Percentiles rank a stretch among this genome's conserved stretches.
Evolutionary conservation across 1,139 yeast genomes (phyloP).

Genomic region (Blastobotrys serpentis): DNA sequence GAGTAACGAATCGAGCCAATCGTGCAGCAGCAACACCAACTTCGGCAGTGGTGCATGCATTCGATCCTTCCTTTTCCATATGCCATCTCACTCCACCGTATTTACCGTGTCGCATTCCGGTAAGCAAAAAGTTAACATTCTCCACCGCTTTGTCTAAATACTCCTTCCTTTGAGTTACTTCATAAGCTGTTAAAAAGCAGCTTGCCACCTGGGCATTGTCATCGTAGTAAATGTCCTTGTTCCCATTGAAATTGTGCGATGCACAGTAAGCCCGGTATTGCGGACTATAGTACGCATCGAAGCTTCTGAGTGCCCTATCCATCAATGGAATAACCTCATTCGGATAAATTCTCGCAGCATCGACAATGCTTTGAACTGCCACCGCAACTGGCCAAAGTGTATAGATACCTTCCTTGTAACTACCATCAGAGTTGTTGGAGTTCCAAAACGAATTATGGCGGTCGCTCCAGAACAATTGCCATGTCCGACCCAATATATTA

Average conservation of each 20-base stretch:
- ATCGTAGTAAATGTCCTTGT: conserved; percentile 67
- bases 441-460: conserved; percentile 25
- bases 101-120: conserved; percentile 57
- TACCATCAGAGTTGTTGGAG: conserved; percentile 42
- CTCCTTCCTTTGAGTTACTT: conserved; percentile 57
- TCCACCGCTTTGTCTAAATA: conserved; percentile 60
- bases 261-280: conserved; percentile 57
- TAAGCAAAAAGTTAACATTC: conserved; percentile 60
- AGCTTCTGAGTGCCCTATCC: conserved; percentile 52
- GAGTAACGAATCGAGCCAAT: conserved; percentile 52
- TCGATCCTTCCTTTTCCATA: conserved; percentile 55
- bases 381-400: conserved; percentile 71
- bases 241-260: conserved; percentile 55
- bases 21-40: conserved; percentile 67
- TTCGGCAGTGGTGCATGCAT: conserved; percentile 69
- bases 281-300: conserved; percentile 54
- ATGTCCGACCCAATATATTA: conserved; percentile 25
- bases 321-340: conserved; percentile 57
- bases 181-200: conserved; percentile 65
- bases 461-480: conserved; percentile 32
- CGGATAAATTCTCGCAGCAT: conserved; percentile 59
- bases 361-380: conserved; percentile 60
- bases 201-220: conserved; percentile 76
- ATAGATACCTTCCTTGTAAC: conserved; percentile 55
- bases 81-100: conserved; percentile 64